phyloP scores from a whole-genome alignment of 306 rosid species.

The Begonia loranthoides region DNA sequence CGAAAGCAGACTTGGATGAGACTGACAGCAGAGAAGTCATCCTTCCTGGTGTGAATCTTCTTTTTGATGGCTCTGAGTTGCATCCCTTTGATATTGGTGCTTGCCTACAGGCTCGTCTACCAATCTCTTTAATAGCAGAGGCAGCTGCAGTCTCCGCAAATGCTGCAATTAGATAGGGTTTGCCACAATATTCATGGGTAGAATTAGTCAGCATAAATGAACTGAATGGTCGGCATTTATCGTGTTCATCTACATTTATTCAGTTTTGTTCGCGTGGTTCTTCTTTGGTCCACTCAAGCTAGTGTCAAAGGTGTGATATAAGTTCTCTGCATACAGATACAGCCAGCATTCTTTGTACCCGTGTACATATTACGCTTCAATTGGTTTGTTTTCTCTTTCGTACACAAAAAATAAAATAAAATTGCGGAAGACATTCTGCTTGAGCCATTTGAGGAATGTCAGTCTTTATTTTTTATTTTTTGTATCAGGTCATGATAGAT shows the following conservation, averaged over 20 bases:
- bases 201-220: constrained; percentile 12
- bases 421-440: no score
- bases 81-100: constrained; percentile 87
- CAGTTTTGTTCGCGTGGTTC: not conserved
- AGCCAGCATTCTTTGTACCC: not conserved
- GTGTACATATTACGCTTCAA: not conserved
- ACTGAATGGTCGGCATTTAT: not conserved
- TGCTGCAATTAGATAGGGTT: constrained; percentile 32
- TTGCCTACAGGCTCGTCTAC: constrained; percentile 91
- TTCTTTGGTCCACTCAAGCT: not conserved
- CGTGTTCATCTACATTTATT: no score
- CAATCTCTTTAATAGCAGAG: constrained; percentile 68
- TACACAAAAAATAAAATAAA: no score
- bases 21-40: constrained; percentile 64
- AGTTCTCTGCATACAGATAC: not conserved
- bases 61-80: constrained; percentile 80
- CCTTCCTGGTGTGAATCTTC: constrained; percentile 85
- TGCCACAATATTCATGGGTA: constrained; percentile 13
- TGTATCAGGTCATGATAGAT: no score
- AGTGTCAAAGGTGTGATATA: not conserved
- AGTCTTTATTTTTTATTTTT: no score
- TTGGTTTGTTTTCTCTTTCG: not conserved
- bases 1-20: constrained; percentile 57
- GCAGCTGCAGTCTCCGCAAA: constrained; percentile 69
- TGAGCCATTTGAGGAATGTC: no score